Conservation (phyloP, 352 stramenopile species). For the Thraustochytrium sp. region DNA sequence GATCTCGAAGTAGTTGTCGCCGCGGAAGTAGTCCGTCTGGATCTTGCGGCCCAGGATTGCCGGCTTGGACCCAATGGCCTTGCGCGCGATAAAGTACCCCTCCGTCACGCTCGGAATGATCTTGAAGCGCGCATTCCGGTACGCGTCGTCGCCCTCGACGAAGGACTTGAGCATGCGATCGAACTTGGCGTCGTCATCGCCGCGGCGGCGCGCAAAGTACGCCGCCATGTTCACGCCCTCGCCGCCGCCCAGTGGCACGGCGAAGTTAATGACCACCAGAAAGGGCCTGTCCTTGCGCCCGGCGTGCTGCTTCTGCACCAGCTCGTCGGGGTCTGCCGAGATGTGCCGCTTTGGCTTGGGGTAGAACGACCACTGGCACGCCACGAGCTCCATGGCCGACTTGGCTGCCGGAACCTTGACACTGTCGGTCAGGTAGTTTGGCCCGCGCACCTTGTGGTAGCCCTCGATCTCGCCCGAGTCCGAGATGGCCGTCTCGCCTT, state of each 20-base stretch:
- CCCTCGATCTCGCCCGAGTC: not conserved
- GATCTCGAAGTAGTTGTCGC: constrained; percentile 79
- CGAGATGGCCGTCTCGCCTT: not conserved
- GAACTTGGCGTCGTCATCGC: constrained; percentile 60
- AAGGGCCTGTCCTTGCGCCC: constrained; percentile 53
- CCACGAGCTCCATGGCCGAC: constrained; percentile 43
- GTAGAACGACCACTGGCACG: constrained; percentile 39
- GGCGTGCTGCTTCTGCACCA: constrained; percentile 61
- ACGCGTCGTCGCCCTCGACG: constrained; percentile 65
- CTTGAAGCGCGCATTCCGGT: constrained; percentile 78
- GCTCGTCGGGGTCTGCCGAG: constrained; percentile 61
- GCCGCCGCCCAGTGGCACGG: constrained; percentile 64
- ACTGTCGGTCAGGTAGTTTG: constrained; percentile 74
- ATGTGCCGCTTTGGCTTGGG: constrained; percentile 63
- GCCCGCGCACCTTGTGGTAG: constrained; percentile 58
- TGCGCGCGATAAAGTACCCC: constrained; percentile 75
- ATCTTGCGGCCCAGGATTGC: constrained; percentile 75
- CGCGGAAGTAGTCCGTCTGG: constrained; percentile 71
- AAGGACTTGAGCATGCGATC: constrained; percentile 78
- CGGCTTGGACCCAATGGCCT: constrained; percentile 71
- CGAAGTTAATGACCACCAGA: constrained; percentile 80
- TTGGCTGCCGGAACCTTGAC: constrained; percentile 67
- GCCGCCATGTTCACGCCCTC: constrained; percentile 60
- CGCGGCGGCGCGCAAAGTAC: constrained; percentile 60
- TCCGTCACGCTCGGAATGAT: constrained; percentile 77